phyloP scores from a whole-genome alignment of 2,329 filamentous ascomycete species.

The Endoconidiophora laricicola region DNA sequence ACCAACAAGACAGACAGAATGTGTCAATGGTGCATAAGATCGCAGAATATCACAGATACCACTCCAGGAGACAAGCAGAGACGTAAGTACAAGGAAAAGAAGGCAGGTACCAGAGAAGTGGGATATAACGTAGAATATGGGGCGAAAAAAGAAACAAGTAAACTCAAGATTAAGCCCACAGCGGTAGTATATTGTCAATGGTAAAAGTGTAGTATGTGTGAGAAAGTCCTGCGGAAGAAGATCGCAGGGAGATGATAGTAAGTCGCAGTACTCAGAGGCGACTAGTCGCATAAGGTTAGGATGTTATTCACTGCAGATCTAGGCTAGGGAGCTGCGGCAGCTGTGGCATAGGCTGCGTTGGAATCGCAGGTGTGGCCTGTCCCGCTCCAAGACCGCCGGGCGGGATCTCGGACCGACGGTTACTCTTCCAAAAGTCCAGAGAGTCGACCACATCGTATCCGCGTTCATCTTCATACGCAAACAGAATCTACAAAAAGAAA shows the following conservation, averaged over 20 bases:
- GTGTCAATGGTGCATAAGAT: too few relatives aligned
- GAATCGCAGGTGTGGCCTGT: neutral
- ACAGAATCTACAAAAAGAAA: constrained; percentile 54
- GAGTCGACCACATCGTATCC: constrained; percentile 89
- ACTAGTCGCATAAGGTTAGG: too few relatives aligned
- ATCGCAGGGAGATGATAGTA: too few relatives aligned
- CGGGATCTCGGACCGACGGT: constrained; percentile 29
- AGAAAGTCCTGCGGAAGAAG: too few relatives aligned
- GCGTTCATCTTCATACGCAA: constrained; percentile 90
- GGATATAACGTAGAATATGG: neutral
- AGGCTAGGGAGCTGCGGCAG: constrained; percentile 8
- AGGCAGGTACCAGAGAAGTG: too few relatives aligned
- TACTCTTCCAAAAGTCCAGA: constrained; percentile 86
- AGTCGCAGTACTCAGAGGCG: too few relatives aligned
- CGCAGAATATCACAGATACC: neutral
- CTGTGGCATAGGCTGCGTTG: constrained; percentile 5
- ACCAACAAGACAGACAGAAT: neutral
- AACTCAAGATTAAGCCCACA: neutral
- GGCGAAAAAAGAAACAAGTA: neutral
- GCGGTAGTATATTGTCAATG: too few relatives aligned
- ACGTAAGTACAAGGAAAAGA: too few relatives aligned
- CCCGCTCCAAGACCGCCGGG: constrained; percentile 5
- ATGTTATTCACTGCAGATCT: constrained; percentile 4
- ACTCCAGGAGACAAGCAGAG: too few relatives aligned
- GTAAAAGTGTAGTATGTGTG: too few relatives aligned